These are phyloP conservation scores for Colletotrichum somersetense DNA, from an alignment of 2,329 filamentous ascomycete species.

Conservation along the genomic window DNA sequence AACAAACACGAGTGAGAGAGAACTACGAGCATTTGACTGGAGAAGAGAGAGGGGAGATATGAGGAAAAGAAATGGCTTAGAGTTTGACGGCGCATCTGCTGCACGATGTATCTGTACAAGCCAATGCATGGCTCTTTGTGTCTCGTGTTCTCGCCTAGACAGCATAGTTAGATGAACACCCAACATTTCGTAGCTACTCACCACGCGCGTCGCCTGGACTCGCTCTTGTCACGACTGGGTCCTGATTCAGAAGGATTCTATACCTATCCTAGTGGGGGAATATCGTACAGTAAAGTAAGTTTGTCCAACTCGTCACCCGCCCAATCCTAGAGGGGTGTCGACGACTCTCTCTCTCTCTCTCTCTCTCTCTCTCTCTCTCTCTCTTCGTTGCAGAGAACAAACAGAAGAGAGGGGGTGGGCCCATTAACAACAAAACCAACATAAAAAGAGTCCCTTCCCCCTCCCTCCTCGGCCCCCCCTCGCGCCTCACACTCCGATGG, in stretches of 20 bases:
- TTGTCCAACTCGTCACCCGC: conserved; percentile 5
- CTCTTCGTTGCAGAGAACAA: conserved; percentile 17
- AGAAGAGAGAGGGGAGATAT: neutral
- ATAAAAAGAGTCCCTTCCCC: conserved; percentile 5
- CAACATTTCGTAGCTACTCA: neutral
- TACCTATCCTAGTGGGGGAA: conserved; percentile 26
- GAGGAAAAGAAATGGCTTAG: neutral
- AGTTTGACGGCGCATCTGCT: neutral
- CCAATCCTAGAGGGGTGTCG: neutral
- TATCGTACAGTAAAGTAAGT: conserved; percentile 24
- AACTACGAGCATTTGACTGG: neutral
- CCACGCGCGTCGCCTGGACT: neutral
- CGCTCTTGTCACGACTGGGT: neutral
- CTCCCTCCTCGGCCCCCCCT: neutral
- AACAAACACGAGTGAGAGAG: neutral
- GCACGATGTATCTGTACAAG: neutral
- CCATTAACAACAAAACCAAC: neutral
- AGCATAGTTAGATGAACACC: neutral
- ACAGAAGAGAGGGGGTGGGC: neutral
- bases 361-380: neutral
- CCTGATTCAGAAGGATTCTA: conserved; percentile 28
- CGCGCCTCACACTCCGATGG: conserved; percentile 34
- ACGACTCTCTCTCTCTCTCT: neutral
- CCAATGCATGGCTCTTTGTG: neutral
- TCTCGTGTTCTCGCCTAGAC: neutral